Conservation (phyloP, 768 basidiomycete species). For the Boletus bicolor region DNA sequence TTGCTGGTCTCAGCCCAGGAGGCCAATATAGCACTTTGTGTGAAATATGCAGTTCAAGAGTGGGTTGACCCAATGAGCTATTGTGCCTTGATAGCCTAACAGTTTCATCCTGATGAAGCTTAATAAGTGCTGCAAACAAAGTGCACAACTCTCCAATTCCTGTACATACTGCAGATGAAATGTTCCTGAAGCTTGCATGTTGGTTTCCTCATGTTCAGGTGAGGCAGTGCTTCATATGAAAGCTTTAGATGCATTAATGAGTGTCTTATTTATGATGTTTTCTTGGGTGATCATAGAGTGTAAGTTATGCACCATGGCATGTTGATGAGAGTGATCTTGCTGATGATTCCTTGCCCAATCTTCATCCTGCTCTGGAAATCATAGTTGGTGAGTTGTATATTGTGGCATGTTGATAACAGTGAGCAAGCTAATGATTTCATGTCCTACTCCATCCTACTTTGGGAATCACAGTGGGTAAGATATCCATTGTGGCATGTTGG, state of each 20-base stretch:
- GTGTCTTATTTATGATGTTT: too few relatives aligned
- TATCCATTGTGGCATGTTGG: too few relatives aligned
- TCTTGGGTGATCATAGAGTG: background rate
- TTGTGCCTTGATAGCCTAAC: background rate
- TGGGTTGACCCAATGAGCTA: background rate
- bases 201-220: slow-evolving; percentile 4
- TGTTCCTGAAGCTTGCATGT: background rate
- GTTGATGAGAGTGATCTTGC: background rate
- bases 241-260: too few relatives aligned
- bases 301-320: background rate
- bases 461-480: too few relatives aligned
- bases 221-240: too few relatives aligned
- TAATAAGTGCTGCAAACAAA: too few relatives aligned
- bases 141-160: too few relatives aligned
- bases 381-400: background rate
- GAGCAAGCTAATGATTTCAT: background rate
- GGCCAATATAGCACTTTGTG: slow-evolving; percentile 3
- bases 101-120: background rate
- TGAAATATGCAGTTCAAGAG: slow-evolving; percentile 4
- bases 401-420: background rate
- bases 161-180: too few relatives aligned
- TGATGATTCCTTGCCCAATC: too few relatives aligned
- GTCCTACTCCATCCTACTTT: too few relatives aligned
- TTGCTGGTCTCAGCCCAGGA: slow-evolving; percentile 7
- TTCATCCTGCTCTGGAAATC: background rate